A percentile compares a stretch with the other conserved stretches of the same genome.
Conservation (phyloP, 257 asterid genomes). For the Plantago ovata region DNA sequence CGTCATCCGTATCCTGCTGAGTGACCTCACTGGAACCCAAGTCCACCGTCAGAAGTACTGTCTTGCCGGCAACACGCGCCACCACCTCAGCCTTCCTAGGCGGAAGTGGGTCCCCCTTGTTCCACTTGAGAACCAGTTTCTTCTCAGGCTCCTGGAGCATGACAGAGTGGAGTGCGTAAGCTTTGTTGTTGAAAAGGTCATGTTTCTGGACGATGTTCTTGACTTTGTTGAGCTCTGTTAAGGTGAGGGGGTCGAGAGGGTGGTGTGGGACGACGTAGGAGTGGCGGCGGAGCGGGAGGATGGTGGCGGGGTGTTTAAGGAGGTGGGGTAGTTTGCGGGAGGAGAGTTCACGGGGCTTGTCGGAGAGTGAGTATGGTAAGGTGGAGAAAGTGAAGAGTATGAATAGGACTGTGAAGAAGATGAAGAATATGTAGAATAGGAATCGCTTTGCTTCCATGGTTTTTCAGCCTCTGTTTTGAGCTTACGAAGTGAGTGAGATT, state of each 20-base stretch:
- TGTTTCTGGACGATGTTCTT: conserved; percentile 30
- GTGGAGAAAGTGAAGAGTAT: conserved; percentile 45
- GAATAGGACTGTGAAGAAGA: conserved; percentile 39
- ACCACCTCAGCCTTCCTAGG: conserved; percentile 71
- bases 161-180: conserved; percentile 67
- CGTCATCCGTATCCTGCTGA: conserved; percentile 33
- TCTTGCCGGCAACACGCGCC: conserved; percentile 55
- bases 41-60: conserved; percentile 61
- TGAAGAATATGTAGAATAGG: conserved; percentile 40
- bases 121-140: conserved; percentile 52
- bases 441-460: conserved; percentile 51
- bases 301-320: conserved; percentile 17
- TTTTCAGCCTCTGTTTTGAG: neutral
- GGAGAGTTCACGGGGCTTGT: conserved; percentile 42
- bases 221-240: conserved; percentile 48
- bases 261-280: conserved; percentile 61
- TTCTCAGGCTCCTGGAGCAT: conserved; percentile 78
- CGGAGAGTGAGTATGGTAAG: conserved; percentile 47
- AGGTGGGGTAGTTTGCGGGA: conserved; percentile 29
- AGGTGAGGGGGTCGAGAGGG: conserved; percentile 89
- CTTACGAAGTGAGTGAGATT: neutral
- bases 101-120: conserved; percentile 53
- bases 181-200: conserved; percentile 32
- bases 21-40: conserved; percentile 42
- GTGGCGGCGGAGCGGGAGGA: conserved; percentile 43